Conservation (phyloP, 2,329 filamentous ascomycete genomes). For the Torrubiella hemipterigena region DNA sequence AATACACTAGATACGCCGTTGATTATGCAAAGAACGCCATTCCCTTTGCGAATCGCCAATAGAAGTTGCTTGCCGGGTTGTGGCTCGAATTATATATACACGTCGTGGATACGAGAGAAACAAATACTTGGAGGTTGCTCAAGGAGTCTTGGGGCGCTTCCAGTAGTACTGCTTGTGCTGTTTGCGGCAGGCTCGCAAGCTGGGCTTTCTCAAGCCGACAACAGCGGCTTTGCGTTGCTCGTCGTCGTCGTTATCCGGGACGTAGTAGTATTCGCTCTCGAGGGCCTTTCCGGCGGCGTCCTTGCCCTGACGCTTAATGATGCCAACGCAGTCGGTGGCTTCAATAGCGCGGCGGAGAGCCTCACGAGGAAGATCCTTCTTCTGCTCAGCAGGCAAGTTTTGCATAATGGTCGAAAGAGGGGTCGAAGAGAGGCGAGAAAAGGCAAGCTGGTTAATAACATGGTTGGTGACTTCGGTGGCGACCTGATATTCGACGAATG, state of each 20-base stretch:
- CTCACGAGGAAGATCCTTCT: constrained; percentile 44
- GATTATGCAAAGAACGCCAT: no score
- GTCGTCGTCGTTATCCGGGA: constrained; percentile 77
- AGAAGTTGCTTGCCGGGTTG: no score
- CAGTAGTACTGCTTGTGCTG: constrained; percentile 84
- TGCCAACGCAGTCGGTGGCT: constrained; percentile 66
- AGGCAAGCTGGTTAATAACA: constrained; percentile 89
- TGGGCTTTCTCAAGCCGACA: constrained; percentile 78
- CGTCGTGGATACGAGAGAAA: no score
- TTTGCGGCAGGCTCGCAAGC: constrained; percentile 79
- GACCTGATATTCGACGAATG: constrained; percentile 24
- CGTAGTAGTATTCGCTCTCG: constrained; percentile 95
- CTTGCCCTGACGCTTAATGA: constrained; percentile 83
- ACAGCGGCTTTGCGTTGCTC: constrained; percentile 69
- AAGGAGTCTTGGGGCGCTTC: constrained; percentile 52
- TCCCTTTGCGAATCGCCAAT: no score
- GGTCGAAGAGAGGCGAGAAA: constrained; percentile 82
- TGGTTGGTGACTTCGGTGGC: constrained; percentile 69
- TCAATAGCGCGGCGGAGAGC: constrained; percentile 64
- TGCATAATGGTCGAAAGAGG: constrained; percentile 81
- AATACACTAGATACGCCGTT: no score
- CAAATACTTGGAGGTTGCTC: constrained; percentile 7
- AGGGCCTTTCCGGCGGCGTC: constrained; percentile 88
- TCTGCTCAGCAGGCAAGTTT: constrained; percentile 63
- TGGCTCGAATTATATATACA: background rate